These are phyloP conservation scores for Debaryomyces coudertii DNA, from an alignment of 1,139 yeast genomes.

Conservation along the genomic window DNA sequence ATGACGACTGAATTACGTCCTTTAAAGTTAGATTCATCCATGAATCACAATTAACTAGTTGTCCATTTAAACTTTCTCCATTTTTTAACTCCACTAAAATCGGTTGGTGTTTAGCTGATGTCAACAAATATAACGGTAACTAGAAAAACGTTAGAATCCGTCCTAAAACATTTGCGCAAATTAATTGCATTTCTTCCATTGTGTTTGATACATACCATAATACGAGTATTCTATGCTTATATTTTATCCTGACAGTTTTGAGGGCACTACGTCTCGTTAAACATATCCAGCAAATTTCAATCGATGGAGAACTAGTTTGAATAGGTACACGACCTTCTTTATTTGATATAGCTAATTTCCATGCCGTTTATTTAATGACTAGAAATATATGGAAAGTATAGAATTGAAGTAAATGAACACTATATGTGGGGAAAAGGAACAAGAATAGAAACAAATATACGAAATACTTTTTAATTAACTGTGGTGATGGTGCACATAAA, in stretches of 20 bases:
- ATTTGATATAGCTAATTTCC: neutral
- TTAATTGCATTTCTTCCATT: neutral
- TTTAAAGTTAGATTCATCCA: conserved; percentile 93
- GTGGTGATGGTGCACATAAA: neutral
- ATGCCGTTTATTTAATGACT: neutral
- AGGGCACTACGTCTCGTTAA: neutral
- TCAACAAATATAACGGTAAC: conserved; percentile 90
- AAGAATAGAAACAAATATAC: neutral
- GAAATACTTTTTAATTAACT: neutral
- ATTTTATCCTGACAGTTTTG: neutral
- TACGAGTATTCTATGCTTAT: neutral
- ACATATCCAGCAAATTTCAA: conserved; percentile 3
- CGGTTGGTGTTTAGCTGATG: conserved; percentile 89
- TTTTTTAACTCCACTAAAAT: conserved; percentile 88
- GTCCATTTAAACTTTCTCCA: conserved; percentile 89
- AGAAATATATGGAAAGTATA: neutral
- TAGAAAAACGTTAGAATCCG: conserved; percentile 24
- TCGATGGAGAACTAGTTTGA: conserved; percentile 2
- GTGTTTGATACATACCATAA: conserved; percentile 4
- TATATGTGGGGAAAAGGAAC: neutral
- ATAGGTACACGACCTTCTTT: neutral
- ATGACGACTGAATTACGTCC: conserved; percentile 75
- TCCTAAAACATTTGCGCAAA: neutral
- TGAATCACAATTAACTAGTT: conserved; percentile 82
- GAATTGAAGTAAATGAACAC: conserved; percentile 7